Evolutionary conservation across 2,329 filamentous ascomycete species (phyloP), one percentile per base, ranked within the genome.

Genomic region (Penicillium sp.): DNA sequence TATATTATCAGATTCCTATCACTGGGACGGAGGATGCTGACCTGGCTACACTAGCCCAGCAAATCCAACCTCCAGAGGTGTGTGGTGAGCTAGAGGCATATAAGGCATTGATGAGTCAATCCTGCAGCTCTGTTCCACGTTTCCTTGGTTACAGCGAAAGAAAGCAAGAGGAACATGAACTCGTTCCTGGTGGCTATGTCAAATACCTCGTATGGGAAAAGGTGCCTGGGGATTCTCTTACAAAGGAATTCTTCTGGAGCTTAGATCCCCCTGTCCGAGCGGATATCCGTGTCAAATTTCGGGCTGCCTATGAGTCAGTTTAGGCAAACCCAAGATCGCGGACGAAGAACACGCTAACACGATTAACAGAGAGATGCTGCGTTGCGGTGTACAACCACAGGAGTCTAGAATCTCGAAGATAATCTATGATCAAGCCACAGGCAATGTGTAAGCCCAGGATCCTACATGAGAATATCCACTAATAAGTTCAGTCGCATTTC

Each of bases 151-250:
- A 58, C 30, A 14, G 13, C 7, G 53, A 54, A 53, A 52, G 33
- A 10, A 52, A 34, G 29, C 49, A 58, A 50, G 51, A 42, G 31
- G 46, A 51, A 4, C 9, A 52, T 35, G 49, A 50, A 19, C 52
- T 55, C 28, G 18, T 58, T 56, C 53, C 53, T 46, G 44, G 46
- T 19, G 56, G 49, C 44, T 55, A 56, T 29, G 27, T 58, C 14
- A 49, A 22, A 50, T 58, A 54, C 42, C 28, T 58, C 27, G 49
- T 58, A 18, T 56, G 50, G 54, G 51, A 58, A 49, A 53, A 54
- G 41, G 54, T 53, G 29, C 47, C 53, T 11, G 43, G 47, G 44
- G 43, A 51, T 38, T 38, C 55, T 40, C 38, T 55, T 13, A 50
- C 50, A 37, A 14, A 41, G 43, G 52, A 56, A 45, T 52, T 50